These are phyloP conservation scores for Phytophthora vignae DNA, from an alignment of 352 stramenopile species.

Conservation along the genomic window DNA sequence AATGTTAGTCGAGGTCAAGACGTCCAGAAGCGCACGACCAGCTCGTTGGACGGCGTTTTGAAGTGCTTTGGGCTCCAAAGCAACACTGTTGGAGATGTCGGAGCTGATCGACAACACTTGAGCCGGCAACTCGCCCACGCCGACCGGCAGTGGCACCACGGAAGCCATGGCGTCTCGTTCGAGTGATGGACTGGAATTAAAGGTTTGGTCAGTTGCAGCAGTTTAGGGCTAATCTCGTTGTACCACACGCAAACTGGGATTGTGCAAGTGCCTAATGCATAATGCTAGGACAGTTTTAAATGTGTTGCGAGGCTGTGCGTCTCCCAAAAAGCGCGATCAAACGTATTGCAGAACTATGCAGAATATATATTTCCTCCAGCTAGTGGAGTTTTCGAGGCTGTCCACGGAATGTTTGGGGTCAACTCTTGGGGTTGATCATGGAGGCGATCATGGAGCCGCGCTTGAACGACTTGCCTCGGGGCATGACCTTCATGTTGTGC, in stretches of 20 bases:
- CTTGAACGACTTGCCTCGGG: constrained; percentile 20
- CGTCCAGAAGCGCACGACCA: constrained; percentile 10
- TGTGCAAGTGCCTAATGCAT: no score
- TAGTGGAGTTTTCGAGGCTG: no score
- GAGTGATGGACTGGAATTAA: background rate
- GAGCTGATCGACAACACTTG: background rate
- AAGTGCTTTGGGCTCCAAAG: background rate
- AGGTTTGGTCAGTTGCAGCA: background rate
- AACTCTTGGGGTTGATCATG: constrained; percentile 5
- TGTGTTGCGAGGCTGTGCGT: no score
- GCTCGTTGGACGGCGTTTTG: constrained; percentile 3
- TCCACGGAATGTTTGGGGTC: no score
- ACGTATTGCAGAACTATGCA: no score
- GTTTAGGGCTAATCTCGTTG: no score
- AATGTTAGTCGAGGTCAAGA: constrained; percentile 2
- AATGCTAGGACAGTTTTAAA: no score
- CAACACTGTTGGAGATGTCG: background rate
- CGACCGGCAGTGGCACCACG: constrained; percentile 10
- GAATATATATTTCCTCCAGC: no score
- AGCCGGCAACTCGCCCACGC: background rate
- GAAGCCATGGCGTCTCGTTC: constrained; percentile 6
- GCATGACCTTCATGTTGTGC: constrained; percentile 13
- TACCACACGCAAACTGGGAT: no score
- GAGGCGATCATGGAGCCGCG: constrained; percentile 20
- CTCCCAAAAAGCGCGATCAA: no score